Evolutionary conservation across 1,284 basidiomycete species (phyloP).

Genomic region (Xanthoconium separans): DNA sequence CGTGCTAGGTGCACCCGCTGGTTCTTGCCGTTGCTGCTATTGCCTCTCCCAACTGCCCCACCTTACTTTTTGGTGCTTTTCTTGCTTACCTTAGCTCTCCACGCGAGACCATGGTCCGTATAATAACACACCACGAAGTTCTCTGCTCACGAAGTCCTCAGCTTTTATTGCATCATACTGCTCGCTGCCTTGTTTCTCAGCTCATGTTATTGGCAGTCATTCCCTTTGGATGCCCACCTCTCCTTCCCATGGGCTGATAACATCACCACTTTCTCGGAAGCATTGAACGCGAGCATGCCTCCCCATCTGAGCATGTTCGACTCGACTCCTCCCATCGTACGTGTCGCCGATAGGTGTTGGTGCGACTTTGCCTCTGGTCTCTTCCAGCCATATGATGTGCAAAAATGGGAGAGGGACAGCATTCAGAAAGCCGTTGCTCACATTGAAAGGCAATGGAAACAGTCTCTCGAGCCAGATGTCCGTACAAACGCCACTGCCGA

Average conservation of each 20-base stretch:
- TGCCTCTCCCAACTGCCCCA: slow-evolving; percentile 76
- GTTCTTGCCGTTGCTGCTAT: slow-evolving; percentile 73
- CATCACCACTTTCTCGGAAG: slow-evolving; percentile 67
- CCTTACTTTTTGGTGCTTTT: slow-evolving; percentile 75
- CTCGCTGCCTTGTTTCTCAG: slow-evolving; percentile 76
- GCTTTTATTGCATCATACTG: slow-evolving; percentile 81
- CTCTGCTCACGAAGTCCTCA: slow-evolving; percentile 30
- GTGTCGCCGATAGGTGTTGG: slow-evolving; percentile 75
- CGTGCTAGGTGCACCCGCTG: slow-evolving; percentile 71
- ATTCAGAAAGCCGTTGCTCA: slow-evolving; percentile 48
- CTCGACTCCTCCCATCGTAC: slow-evolving; percentile 43
- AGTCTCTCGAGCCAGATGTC: slow-evolving; percentile 12
- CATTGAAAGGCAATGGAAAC: slow-evolving; percentile 43
- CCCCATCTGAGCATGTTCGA: slow-evolving; percentile 34
- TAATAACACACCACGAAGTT: background rate
- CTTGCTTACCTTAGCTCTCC: slow-evolving; percentile 68
- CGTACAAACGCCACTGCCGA: slow-evolving; percentile 10
- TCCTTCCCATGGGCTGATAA: slow-evolving; percentile 62
- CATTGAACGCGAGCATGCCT: slow-evolving; percentile 45
- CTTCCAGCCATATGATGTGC: slow-evolving; percentile 72
- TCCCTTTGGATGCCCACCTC: slow-evolving; percentile 60
- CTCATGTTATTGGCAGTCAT: slow-evolving; percentile 83
- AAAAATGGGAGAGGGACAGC: slow-evolving; percentile 67
- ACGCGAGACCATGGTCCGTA: slow-evolving; percentile 76
- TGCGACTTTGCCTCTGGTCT: slow-evolving; percentile 65